A percentile compares a stretch with the other conserved stretches of the same genome.
phyloP scores from a whole-genome alignment of 2,329 filamentous ascomycete genomes.

The Paecilomyces sp. region DNA sequence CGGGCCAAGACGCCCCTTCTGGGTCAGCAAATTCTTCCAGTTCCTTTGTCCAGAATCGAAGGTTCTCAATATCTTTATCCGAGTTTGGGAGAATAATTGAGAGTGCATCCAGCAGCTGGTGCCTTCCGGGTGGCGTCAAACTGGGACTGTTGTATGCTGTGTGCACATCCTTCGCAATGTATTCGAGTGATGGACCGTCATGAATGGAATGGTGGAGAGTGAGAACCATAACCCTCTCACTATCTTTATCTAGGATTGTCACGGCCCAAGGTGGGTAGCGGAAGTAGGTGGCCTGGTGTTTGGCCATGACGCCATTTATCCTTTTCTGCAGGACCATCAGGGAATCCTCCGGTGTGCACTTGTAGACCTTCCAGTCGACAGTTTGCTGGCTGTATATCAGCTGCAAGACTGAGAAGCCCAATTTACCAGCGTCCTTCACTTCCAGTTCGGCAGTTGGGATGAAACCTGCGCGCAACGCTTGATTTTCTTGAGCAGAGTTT shows the following conservation, averaged over 20 bases:
- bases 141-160: slow-evolving; percentile 11
- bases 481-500: slow-evolving; percentile 18
- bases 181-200: slow-evolving; percentile 23
- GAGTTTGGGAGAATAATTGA: slow-evolving; percentile 13
- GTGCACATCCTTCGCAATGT: slow-evolving; percentile 19
- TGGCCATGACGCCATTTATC: slow-evolving; percentile 15
- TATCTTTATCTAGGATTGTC: slow-evolving; percentile 20
- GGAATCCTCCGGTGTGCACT: slow-evolving; percentile 10
- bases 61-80: slow-evolving; percentile 9
- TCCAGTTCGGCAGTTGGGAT: slow-evolving; percentile 21
- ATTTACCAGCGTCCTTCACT: background rate
- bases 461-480: slow-evolving; percentile 32
- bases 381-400: slow-evolving; percentile 17
- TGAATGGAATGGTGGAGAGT: slow-evolving; percentile 29
- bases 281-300: slow-evolving; percentile 21
- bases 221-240: slow-evolving; percentile 24
- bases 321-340: slow-evolving; percentile 8
- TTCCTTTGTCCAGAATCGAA: slow-evolving; percentile 16
- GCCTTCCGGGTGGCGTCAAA: slow-evolving; percentile 12
- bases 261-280: slow-evolving; percentile 29
- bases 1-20: slow-evolving; percentile 19
- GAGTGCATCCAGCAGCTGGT: slow-evolving; percentile 20
- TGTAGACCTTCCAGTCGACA: slow-evolving; percentile 17
- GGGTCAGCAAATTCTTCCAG: slow-evolving; percentile 15
- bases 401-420: slow-evolving; percentile 20